Evolutionary conservation across 1,284 basidiomycete genomes (phyloP).

Genomic region (Naganishia cerealis): DNA sequence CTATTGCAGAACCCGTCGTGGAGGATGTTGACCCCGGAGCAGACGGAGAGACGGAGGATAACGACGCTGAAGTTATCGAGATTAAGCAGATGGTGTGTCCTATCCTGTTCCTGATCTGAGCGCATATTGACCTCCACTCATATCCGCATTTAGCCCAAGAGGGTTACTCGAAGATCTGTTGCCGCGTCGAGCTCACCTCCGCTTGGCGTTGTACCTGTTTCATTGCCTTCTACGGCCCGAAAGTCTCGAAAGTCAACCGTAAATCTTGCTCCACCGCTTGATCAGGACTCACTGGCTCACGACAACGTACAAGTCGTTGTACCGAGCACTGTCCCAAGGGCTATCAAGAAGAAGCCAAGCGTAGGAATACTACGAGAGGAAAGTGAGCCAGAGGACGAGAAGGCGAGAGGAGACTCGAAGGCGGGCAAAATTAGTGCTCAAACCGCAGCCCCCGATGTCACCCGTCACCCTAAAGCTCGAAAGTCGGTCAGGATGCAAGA

Average conservation of each 20-base stretch:
- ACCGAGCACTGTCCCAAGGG: slow-evolving; percentile 35
- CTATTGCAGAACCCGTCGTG: slow-evolving; percentile 51
- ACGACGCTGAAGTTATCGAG: slow-evolving; percentile 3
- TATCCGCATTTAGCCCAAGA: slow-evolving; percentile 9
- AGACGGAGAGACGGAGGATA: slow-evolving; percentile 55
- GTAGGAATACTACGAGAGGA: slow-evolving; percentile 36
- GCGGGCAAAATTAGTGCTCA: slow-evolving; percentile 11
- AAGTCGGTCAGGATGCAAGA: slow-evolving; percentile 5
- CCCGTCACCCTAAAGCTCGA: not conserved
- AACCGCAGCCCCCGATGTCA: slow-evolving; percentile 12
- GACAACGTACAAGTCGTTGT: slow-evolving; percentile 23
- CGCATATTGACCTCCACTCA: not conserved
- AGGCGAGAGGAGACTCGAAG: slow-evolving; percentile 16
- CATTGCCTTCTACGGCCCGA: slow-evolving; percentile 36
- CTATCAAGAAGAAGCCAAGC: slow-evolving; percentile 49
- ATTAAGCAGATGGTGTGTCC: slow-evolving; percentile 17
- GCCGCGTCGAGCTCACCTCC: slow-evolving; percentile 59
- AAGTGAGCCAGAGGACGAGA: slow-evolving; percentile 30
- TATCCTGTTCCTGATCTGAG: not conserved
- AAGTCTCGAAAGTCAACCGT: slow-evolving; percentile 61
- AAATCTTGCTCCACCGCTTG: slow-evolving; percentile 63
- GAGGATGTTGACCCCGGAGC: slow-evolving; percentile 25
- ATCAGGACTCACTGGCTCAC: slow-evolving; percentile 1
- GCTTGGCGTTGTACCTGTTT: slow-evolving; percentile 45
- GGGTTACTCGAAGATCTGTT: slow-evolving; percentile 19